Evolutionary conservation across 192 early-diverging fungal genomes (phyloP), one percentile per base, ranked within the genome.

Genomic region (Coemansia sp.): DNA sequence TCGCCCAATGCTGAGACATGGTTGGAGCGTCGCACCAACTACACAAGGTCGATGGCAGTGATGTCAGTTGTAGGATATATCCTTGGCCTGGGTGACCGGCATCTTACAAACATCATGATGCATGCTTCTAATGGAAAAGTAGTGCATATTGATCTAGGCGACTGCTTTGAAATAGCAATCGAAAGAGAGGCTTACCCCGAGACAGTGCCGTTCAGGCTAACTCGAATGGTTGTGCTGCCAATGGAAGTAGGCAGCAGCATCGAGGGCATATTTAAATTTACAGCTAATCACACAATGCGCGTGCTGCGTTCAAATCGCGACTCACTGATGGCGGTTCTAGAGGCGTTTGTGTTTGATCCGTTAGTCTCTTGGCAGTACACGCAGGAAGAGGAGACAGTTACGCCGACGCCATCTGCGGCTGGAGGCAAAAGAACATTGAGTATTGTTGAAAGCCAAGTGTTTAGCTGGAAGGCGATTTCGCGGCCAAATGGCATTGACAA

Each of bases 1-100:
- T 93, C 91, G 72, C 88, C 90, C 35, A 95, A 94, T 62, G 96
- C 96, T 1, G 96, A 98, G 80, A 87, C 89, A 6, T 98, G 96
- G 96, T 69, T 97, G 32, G 94, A 97, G 67, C 79, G 93, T 22
- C 83, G 96, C 23, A 98, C 94, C 6, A 97, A 92, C 64, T 98
- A 96, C 71, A 97, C 95, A 1, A 69, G 96, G 51, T 95, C 93
- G 5, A 81, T 98, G 58, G 96, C 94, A 5, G 88, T 93, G 11
- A 98, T 96, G 94, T 98, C 96, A 0, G 97, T 98, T 90, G 95
- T 94, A 8, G 96, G 96, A 9, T 98, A 98, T 75, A 92, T 98
- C 18, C 82, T 98, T n/a, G 96, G 96, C 22, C 72, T 98, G 30
- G 96, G 96, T 3, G 96, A 98, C 82, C 78, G 96, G 9, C 96